phyloP scores from a whole-genome alignment of 2,329 filamentous ascomycete species.

The Arthrinium phaeospermum region DNA sequence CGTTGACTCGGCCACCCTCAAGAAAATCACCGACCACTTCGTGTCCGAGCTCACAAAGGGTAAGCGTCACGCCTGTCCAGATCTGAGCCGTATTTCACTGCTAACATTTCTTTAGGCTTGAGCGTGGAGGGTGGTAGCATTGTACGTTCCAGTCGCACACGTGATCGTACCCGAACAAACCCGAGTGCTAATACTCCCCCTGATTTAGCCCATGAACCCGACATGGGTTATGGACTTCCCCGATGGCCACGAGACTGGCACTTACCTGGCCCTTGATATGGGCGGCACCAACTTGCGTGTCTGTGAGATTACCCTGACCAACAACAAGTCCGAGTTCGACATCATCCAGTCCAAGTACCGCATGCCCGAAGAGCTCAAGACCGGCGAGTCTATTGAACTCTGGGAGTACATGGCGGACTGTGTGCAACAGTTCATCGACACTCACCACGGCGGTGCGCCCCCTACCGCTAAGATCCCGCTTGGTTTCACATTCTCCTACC shows the following conservation, averaged over 20 bases:
- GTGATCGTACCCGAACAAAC: conserved; percentile 2
- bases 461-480: conserved; percentile 73
- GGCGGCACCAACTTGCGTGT: conserved; percentile 95
- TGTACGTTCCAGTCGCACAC: conserved; percentile 59
- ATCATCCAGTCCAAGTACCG: conserved; percentile 96
- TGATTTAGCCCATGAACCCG: conserved; percentile 86
- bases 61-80: conserved; percentile 38
- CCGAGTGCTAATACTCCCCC: background rate
- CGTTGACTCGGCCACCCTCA: conserved; percentile 78
- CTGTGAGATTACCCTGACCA: conserved; percentile 87
- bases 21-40: conserved; percentile 90
- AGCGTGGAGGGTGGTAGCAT: conserved; percentile 90
- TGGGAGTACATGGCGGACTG: conserved; percentile 97
- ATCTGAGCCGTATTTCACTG: background rate
- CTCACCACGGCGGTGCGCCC: conserved; percentile 70
- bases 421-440: conserved; percentile 86
- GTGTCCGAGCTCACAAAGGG: conserved; percentile 86
- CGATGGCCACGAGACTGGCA: conserved; percentile 84
- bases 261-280: conserved; percentile 90
- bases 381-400: conserved; percentile 80
- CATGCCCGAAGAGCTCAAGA: conserved; percentile 92
- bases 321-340: conserved; percentile 88
- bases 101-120: conserved; percentile 62
- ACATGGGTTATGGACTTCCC: conserved; percentile 95
- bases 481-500: conserved; percentile 96